These are phyloP conservation scores for Strobilomyces echinocephalus DNA, from an alignment of 768 basidiomycete genomes.

Conservation along the genomic window DNA sequence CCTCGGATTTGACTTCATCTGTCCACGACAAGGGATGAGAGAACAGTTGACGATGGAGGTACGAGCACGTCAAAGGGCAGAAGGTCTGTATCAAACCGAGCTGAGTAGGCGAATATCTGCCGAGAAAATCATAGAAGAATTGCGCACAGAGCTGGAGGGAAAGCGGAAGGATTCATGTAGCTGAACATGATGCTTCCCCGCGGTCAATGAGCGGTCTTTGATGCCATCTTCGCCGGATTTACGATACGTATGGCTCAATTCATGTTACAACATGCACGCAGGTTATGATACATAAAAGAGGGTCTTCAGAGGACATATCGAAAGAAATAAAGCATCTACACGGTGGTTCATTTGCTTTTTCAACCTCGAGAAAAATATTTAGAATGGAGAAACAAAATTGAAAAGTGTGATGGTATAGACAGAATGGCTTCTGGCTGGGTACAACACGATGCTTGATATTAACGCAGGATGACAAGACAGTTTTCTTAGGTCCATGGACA, in stretches of 20 bases:
- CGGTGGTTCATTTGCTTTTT: constrained; percentile 14
- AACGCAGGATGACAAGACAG: constrained; percentile 15
- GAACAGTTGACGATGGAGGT: constrained; percentile 29
- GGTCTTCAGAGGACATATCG: constrained; percentile 16
- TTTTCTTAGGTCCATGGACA: constrained; percentile 21
- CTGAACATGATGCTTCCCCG: not conserved
- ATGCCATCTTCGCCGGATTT: not conserved
- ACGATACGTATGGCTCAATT: not conserved
- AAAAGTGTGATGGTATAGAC: constrained; percentile 23
- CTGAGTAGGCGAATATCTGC: constrained; percentile 28
- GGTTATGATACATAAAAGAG: constrained; percentile 23
- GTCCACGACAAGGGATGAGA: constrained; percentile 27
- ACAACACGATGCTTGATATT: constrained; percentile 28
- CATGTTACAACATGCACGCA: not conserved
- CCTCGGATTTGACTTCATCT: constrained; percentile 1
- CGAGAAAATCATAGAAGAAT: constrained; percentile 21
- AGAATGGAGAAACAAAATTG: constrained; percentile 1
- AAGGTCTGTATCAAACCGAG: constrained; percentile 31
- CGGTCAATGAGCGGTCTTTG: not conserved
- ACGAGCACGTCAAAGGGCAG: constrained; percentile 32
- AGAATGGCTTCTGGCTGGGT: constrained; percentile 15
- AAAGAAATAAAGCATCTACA: constrained; percentile 16
- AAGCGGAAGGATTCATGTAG: not conserved
- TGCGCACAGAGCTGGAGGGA: constrained; percentile 11
- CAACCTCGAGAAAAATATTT: constrained; percentile 3